Evolutionary conservation across 2,329 filamentous ascomycete genomes (phyloP), one percentile per base, ranked within the genome.

Genomic region (Botrytis cinerea): DNA sequence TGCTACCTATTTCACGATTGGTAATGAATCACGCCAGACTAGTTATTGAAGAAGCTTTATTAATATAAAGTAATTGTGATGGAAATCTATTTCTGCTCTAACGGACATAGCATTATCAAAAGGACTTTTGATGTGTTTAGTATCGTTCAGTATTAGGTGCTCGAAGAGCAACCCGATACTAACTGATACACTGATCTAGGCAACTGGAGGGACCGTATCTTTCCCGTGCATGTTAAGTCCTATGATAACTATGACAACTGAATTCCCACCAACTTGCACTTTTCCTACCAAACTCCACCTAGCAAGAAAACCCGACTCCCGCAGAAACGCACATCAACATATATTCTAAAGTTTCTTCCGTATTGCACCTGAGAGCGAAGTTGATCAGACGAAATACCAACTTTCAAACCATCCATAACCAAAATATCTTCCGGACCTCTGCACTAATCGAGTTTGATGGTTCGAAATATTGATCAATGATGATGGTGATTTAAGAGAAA

Each of bases 361-460:
- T 18, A 1, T 63, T 45, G 18, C 61, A 4, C n/a, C 38, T 10
- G 16, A 32, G 10, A 14, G 5, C 7, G 14, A 57, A 57, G 38
- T 32, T 28, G 2, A 28, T 45, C 3, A 45, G 25, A 45, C 40
- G 38, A 45, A 28, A 45, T 0, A 22, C 16, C 20, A 60, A 25
- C 20, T 35, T 28, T 64, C 62, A 64, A 66, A 22, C 22, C 66
- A 10, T 38, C 59, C 12, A n/a, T n/a, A 32, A 43, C 2, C 16
- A 62, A 38, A 46, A 10, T 20, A 1, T 40, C 9, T 14, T 60
- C 25, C 2, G 6, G 20, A 25, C 40, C 35, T 40, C 25, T 8
- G 43, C 18, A n/a, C 8, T 1, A 9, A 9, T 60, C 16, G 10
- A 35, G 1, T 16, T 3, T 4, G 14, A 8, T 1, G 1, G 8